Evolutionary conservation across 225 moss, liverwort and hornwort genomes (phyloP), one percentile per base, ranked within the genome.

Genomic region (Ulota crispa): DNA sequence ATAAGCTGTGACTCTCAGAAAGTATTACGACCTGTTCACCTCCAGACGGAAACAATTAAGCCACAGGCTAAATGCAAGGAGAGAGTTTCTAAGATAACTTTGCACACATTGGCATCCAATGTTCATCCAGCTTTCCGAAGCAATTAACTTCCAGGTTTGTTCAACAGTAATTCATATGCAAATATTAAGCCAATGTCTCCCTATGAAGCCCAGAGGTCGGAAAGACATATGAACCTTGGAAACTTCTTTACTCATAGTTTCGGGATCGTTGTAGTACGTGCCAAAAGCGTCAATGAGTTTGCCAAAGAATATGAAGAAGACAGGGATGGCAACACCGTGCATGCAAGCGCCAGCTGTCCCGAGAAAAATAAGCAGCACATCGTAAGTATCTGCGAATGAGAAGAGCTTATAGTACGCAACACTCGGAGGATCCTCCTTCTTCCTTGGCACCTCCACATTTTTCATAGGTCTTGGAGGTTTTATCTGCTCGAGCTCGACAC

Each of bases 281-380:
- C 92, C 93, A 75, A 93, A 92, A 42, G 89, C 93, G 59, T 92
- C 81, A 54, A 93, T 93, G 60, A 93, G 92, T 65, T 82, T 92
- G 31, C 90, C 93, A 62, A 93, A 93, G 80, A 93, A 89, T 30
- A 93, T 81, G 85, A 93, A 93, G 86, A 93, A 93, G 4, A 93
- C 79, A 68, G 93, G 93, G 21, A 93, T 87, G 45, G 92, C 93
- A 74, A 87, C 86, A 70, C 93, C 93, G 31, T 93, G 93, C 81
- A 87, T 80, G 80, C 93, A 93, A 69, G 93, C 93, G 23, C 92
- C 93, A 11, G 88, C 37, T 6, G 93, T 86, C n/a, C 93, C 93
- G 52, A 93, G 81, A 56, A 87, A 81, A 65, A 93, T 90, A 31
- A 93, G 90, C 26, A 93, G 37, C 1, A 69, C 71, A 76, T 93